Evolutionary conservation across 768 basidiomycete genomes (phyloP).

Genomic region (Psilocybe azurescens): DNA sequence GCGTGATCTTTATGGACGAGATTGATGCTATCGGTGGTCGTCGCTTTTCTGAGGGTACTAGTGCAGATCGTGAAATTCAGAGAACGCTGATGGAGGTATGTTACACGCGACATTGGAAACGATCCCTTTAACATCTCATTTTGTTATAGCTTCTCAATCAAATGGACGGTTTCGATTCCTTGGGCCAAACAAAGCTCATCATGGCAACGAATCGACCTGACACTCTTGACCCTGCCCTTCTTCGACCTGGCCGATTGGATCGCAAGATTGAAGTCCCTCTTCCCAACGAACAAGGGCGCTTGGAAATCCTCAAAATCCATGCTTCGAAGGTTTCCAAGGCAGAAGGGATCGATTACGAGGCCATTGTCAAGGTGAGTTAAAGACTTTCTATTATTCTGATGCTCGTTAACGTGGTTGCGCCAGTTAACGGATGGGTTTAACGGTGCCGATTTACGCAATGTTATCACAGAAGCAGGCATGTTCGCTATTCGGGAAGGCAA

Average conservation of each 20-base stretch:
- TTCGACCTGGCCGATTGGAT: conserved; percentile 95
- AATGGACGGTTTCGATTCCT: conserved; percentile 99
- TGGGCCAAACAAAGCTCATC: conserved; percentile 95
- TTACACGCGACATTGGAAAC: neutral
- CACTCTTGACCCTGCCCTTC: conserved; percentile 94
- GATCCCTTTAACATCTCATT: conserved; percentile 1
- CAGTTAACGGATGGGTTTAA: conserved; percentile 92
- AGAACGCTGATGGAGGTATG: conserved; percentile 93
- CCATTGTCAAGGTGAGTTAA: conserved; percentile 86
- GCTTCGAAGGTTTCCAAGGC: conserved; percentile 92
- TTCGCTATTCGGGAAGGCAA: conserved; percentile 98
- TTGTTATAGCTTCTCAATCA: conserved; percentile 87
- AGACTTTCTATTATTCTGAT: neutral
- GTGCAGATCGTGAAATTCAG: conserved; percentile 98
- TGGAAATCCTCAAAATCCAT: conserved; percentile 98
- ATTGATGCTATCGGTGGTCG: conserved; percentile 97
- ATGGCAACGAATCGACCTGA: conserved; percentile 99
- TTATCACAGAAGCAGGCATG: conserved; percentile 96
- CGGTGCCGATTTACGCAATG: conserved; percentile 95
- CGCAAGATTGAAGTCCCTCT: conserved; percentile 98
- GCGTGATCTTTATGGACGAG: conserved; percentile 98
- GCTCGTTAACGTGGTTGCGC: neutral
- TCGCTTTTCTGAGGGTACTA: conserved; percentile 90
- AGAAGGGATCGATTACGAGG: conserved; percentile 97
- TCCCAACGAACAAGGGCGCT: conserved; percentile 94